Base-by-base conservation (phyloP, 2,329 filamentous ascomycete genomes). In the Penicillium brasilianum region DNA sequence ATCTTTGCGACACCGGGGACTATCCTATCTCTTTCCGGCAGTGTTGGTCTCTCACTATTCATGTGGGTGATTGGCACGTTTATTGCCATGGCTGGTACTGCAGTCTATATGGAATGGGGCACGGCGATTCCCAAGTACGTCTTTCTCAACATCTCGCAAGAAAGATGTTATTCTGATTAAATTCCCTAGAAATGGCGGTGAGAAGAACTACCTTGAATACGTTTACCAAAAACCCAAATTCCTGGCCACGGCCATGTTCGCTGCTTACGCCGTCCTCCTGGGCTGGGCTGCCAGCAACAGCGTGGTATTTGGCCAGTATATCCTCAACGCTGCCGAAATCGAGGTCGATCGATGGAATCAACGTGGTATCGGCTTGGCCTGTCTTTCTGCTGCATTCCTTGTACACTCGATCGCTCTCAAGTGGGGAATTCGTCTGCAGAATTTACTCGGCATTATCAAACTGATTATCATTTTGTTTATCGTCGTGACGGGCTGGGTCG, bases 121-220 rank as follows among this genome's bases (percentile, higher is more conserved):
- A 82, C 80, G 54, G 81, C 81, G 3, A 76, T 84, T 48, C 82
- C 81, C 8, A 76, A 68, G 76, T 78, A 75, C 48, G 67, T 62
- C 18, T n/a, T n/a, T 28, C 6, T 36, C 10, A 13, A n/a, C 7
- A 4, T 30, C 4, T n/a, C 2, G 25, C 14, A 28, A 13, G 11
- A 41, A 49, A n/a, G n/a, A 34, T 7, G 1, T n/a, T 11, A 32
- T 14, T 36, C 13, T 52, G n/a, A 49, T 50, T 58, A 44, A 67
- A 32, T 4, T 70, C 69, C 16, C 70, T 71, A 69, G 82, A 73
- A 71, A 83, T 70, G 83, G 83, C 39, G 82, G 83, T n/a, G 83
- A 84, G 66, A 80, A 82, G 53, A 80, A 84, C 41, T 85, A 85
- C 67, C 79, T 85, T 44, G 83, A 85, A 72, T 81, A 83, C 39